Evolutionary conservation across 306 rosid genomes (phyloP), one percentile per base, ranked within the genome.

Genomic region (Dicorynia guianensis): DNA sequence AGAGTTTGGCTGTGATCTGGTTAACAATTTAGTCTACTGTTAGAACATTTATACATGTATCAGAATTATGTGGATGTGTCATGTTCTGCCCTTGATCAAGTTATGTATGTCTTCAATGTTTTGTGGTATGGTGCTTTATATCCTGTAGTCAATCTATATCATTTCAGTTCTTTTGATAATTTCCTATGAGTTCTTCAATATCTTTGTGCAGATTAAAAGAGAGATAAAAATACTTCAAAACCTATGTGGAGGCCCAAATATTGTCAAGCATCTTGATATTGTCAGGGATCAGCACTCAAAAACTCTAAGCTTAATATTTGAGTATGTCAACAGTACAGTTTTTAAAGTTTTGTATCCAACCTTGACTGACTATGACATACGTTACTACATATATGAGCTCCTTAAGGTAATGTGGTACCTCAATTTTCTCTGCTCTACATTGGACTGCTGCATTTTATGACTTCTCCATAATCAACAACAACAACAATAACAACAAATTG

Each of bases 161-260:
- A 53, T 78, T 55, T 60, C 49, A 15, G 15, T 77, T 72, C 39
- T 69, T 63, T 17, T 71, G 54, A 58, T 48, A 30, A 30, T 60
- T 81, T 74, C 42, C 34, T 47, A n/a, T n/a, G 72, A 33, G 25
- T 25, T 52, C 58, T 67, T 61, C 25, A 67, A 69, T 72, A 47
- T 66, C 35, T 72, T 79, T 81, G 50, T 82, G 82, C 93, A 93
- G 97, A 93, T 93, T 67, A 90, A 90, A 79, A 90, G 97, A 75
- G 97, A 93, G 90, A 93, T 93, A 64, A 93, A 93, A 81, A 93
- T 93, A 76, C 96, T 93, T 49, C 94, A 93, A 87, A 93, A 93
- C 87, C 91, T 93, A 64, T 93, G 97, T n/a, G 97, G 97, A 19
- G 97, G 97, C 14, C 96, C 97, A n/a, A 93, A 93, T 81, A 63